Evolutionary conservation across 2,329 filamentous ascomycete genomes (phyloP), one percentile per base, ranked within the genome.

Genomic region (Westerdykella aurantiaca): DNA sequence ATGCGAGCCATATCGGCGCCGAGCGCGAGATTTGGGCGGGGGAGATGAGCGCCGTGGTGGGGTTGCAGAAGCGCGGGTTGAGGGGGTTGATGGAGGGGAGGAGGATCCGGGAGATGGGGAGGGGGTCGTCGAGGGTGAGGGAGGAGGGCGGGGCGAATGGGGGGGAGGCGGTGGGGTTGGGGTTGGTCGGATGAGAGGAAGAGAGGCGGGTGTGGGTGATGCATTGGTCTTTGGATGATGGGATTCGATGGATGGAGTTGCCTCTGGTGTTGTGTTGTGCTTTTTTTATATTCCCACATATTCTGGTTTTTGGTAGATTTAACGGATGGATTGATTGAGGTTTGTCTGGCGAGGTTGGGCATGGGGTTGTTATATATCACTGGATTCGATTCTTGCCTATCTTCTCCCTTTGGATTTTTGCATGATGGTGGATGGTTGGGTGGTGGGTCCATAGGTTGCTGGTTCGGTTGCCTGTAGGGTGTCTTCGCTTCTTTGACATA

Each of bases 71-170:
- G 73, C 78, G 93, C 42, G 93, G 93, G 0, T 68, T 98, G 31
- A 77, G 91, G 46, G 93, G 93, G 0, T 68, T 98, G 53, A 97
- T 98, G 93, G 93, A 97, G 67, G 91, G 91, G 3, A 75, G 91
- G 37, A 77, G 91, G 47, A 82, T 96, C 73, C 9, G 33, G n/a
- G 88, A 95, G 66, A 75, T 88, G 51, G 78, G 76, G 11, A 68
- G 70, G 47, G 68, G 56, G 11, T 46, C 51, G 23, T 58, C 57
- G 13, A 52, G 67, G 42, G 58, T 45, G 42, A 56, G 51, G 53
- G 69, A 55, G 46, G 65, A 51, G 17, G 50, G 43, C 2, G 49
- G 53, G 35, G 51, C 48, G 16, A 55, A 51, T 25, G 55, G 53
- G 5, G 57, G 42, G 5, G 51, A 63, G 35, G 57, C 52, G 7